Conservation (phyloP, 208 protist genomes). For the Leishmania braziliensis region DNA sequence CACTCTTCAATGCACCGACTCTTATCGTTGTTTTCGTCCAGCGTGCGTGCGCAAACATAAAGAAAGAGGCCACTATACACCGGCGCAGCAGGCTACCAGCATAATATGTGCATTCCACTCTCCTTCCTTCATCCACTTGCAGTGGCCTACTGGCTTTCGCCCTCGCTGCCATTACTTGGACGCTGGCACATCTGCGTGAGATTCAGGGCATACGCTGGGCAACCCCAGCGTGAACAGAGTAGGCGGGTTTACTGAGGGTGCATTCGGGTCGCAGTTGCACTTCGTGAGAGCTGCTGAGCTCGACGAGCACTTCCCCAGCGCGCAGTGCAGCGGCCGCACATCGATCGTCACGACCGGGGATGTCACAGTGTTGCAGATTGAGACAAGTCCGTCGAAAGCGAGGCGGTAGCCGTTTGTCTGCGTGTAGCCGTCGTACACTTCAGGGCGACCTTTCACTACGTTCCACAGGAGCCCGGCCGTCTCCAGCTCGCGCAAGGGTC, state of each 20-base stretch:
- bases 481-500: conserved; percentile 62
- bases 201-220: background rate
- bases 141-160: background rate
- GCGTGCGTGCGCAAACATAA: background rate
- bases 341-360: conserved; percentile 62
- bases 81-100: background rate
- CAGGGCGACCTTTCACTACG: conserved; percentile 50
- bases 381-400: conserved; percentile 61
- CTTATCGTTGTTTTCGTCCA: background rate
- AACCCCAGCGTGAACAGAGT: conserved; percentile 21
- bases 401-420: conserved; percentile 45
- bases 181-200: background rate
- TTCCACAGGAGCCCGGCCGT: conserved; percentile 74
- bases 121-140: background rate
- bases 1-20: background rate
- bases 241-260: conserved; percentile 25
- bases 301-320: background rate
- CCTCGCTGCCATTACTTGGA: background rate
- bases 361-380: conserved; percentile 54
- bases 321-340: conserved; percentile 32
- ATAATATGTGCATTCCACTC: too few species aligned
- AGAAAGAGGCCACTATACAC: background rate
- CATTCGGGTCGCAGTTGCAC: conserved; percentile 10
- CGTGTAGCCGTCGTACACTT: conserved; percentile 49
- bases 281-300: background rate